Base-by-base conservation (phyloP, 1,284 basidiomycete species). In the Volvariella volvacea region DNA sequence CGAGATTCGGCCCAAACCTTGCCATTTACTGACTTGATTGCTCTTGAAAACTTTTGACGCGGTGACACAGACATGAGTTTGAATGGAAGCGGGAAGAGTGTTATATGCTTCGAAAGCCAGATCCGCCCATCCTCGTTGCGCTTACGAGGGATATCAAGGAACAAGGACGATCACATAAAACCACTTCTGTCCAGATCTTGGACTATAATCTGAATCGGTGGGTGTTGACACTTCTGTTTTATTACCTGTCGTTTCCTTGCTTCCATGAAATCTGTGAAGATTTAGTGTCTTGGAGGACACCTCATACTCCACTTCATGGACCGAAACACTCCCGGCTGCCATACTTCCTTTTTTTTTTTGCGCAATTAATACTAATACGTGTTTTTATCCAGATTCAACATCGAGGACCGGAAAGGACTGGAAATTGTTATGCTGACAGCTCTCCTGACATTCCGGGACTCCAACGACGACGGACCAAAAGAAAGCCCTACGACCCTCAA, bases 61-160 rank as follows among this genome's bases (percentile, higher is more conserved):
- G 15, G 28, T 25, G 28, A 14, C 49, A n/a, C 52, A 89, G 86
- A 31, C 81, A 89, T 49, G 78, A 83, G 45, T 88, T 87, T 50
- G 87, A 90, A 56, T 90, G 87, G 87, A 85, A 79, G 56, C 74
- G 83, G 36, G 84, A 88, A 58, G 83, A 85, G 53, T 88, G 86
- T 59, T 88, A 74, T 59, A 78, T 91, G 56, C 63, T 92, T 36
- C 78, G 88, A 36, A 89, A 89, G 57, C 87, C 88, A 2, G 88
- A 92, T 52, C 89, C 88, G 3, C 82, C 84, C 8, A 86, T 92
- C 1, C 73, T 90, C 2, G 81, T 90, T 9, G 88, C 87, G 0
- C 70, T 87, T 21, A 88, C 84, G 12, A 89, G 84, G 56, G 84
- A 88, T 42, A 36, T n/a, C 19, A 16, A 15, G 34, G 76, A 82